phyloP scores from a whole-genome alignment of 257 asterid species.

The Paulownia fortunei region DNA sequence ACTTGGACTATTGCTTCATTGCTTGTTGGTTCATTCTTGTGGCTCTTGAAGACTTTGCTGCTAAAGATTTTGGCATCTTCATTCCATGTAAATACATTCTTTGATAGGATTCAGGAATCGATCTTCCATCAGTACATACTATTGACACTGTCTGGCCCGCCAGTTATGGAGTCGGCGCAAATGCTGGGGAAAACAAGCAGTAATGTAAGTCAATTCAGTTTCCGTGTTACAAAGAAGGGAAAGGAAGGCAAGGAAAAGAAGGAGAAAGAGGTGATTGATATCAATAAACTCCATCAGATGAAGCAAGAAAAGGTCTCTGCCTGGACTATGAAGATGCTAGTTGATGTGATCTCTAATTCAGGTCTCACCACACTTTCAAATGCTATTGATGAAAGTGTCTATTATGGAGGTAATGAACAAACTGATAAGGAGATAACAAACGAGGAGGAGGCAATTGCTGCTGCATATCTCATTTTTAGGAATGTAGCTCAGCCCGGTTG shows the following conservation, averaged over 20 bases:
- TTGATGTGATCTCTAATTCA: constrained; percentile 78
- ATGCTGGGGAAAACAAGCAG: constrained; percentile 63
- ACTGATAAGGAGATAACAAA: constrained; percentile 81
- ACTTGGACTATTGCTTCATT: constrained; percentile 77
- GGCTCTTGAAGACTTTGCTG: constrained; percentile 85
- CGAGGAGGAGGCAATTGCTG: constrained; percentile 95
- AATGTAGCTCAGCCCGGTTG: constrained; percentile 75
- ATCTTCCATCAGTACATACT: constrained; percentile 85
- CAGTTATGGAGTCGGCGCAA: constrained; percentile 72
- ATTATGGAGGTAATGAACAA: constrained; percentile 61
- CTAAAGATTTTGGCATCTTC: constrained; percentile 87
- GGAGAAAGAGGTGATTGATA: constrained; percentile 66
- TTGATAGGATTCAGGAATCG: constrained; percentile 90
- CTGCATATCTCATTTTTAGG: constrained; percentile 83
- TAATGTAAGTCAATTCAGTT: constrained; percentile 64
- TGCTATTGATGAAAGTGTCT: constrained; percentile 63
- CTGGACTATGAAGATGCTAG: constrained; percentile 94
- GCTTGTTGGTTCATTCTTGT: constrained; percentile 72
- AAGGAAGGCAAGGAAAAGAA: constrained; percentile 76
- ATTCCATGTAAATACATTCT: constrained; percentile 85
- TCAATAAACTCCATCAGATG: constrained; percentile 82
- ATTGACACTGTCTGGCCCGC: constrained; percentile 73
- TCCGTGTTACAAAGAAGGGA: constrained; percentile 60
- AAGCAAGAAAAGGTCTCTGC: constrained; percentile 93
- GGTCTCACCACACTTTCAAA: constrained; percentile 82